Base-by-base conservation (phyloP, 768 basidiomycete genomes). In the Hypholoma fasciculare region DNA sequence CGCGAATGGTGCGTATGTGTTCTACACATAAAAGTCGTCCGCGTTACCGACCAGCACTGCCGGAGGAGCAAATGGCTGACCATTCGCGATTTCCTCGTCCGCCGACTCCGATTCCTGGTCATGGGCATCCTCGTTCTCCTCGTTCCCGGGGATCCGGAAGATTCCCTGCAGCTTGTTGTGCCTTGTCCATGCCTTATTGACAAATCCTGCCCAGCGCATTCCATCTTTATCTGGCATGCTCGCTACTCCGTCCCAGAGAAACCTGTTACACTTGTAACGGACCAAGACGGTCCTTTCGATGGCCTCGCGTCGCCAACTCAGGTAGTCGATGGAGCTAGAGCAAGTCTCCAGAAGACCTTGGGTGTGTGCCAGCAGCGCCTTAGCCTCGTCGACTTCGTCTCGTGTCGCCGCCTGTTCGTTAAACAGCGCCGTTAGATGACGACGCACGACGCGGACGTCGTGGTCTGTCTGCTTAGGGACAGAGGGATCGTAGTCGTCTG, bases 211-310 rank as follows among this genome's bases (percentile, higher is more conserved):
- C 67, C 64, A 20, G 39, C 52, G 47, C 53, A 48, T 36, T 53
- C 52, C 8, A 57, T 52, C 30, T 53, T 56, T 34, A 55, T 57
- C 11, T 60, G 46, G 12, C 67, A 71, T 64, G 12, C 58, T 39
- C 20, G 39, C 49, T 12, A 70, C 71, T 49, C 72, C 73, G 58
- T 76, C 72, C 66, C 67, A 68, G n/a, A 71, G 39, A 19, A 59
- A 59, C 50, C 52, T 56, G 52, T 70, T 65, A 4, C 60, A 37
- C 54, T 71, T 71, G 63, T 74, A 59, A 47, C 54, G 42, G 11
- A 27, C 39, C 23, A 54, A 49, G 4, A 64, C 44, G 8, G 69
- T 52, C 26, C 63, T 61, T 16, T 67, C 60, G 27, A 53, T 44
- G 1, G 55, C 50, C 40, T 53, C 51, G 16, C 58, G 39, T 27